Percentiles rank a stretch among this genome's conserved stretches.
phyloP scores from a whole-genome alignment of 495 filamentous ascomycete genomes.

The Filosporella fistucella region DNA sequence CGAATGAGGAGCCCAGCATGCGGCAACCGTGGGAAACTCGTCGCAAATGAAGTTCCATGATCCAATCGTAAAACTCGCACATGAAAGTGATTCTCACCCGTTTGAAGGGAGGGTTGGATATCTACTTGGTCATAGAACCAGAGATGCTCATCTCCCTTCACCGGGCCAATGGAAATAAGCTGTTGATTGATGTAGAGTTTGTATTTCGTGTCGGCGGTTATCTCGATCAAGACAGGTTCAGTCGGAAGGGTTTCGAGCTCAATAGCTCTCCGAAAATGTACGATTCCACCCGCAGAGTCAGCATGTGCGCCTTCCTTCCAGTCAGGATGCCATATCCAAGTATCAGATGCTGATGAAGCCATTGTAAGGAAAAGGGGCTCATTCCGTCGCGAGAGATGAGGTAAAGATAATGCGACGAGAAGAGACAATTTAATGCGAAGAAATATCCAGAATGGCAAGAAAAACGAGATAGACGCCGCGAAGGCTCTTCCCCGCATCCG shows the following conservation, averaged over 20 bases:
- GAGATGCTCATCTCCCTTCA: slow-evolving; percentile 8
- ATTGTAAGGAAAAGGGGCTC: too few species aligned
- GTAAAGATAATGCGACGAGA: too few species aligned
- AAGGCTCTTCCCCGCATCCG: too few species aligned
- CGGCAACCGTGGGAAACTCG: background rate
- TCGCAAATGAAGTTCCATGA: background rate
- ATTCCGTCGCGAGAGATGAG: too few species aligned
- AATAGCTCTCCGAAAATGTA: slow-evolving; percentile 8
- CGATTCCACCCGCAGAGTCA: background rate
- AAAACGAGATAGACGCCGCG: too few species aligned
- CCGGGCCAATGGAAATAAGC: background rate
- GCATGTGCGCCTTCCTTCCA: background rate
- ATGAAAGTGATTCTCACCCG: background rate
- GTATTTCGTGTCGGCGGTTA: slow-evolving; percentile 4
- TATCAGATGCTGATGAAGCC: too few species aligned
- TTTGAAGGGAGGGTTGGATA: background rate
- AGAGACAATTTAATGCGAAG: too few species aligned
- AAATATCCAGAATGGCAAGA: too few species aligned
- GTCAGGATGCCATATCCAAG: background rate
- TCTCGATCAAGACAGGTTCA: background rate
- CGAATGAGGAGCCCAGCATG: background rate
- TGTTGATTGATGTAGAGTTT: slow-evolving; percentile 2
- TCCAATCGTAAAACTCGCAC: background rate
- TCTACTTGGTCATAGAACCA: slow-evolving; percentile 7
- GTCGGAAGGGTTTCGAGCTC: background rate